A percentile compares a stretch with the other conserved stretches of the same genome.
phyloP scores from a whole-genome alignment of 176 grass and related monocot species.

The Luzula sylvatica region DNA sequence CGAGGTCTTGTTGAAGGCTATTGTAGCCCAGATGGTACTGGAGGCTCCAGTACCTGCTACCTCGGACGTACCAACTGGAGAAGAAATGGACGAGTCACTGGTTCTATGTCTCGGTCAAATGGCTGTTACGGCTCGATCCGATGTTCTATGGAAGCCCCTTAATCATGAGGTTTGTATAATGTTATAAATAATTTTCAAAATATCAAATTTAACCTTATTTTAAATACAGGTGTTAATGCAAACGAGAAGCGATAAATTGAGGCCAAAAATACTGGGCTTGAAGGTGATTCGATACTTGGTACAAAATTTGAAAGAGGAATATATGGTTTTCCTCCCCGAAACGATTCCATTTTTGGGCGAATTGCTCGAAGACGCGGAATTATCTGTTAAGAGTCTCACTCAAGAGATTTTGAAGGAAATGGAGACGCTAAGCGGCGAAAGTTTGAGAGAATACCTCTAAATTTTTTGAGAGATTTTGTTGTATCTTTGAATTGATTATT shows the following conservation, averaged over 20 bases:
- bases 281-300: constrained; percentile 75
- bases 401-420: constrained; percentile 73
- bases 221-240: constrained; percentile 71
- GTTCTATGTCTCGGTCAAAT: constrained; percentile 85
- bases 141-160: constrained; percentile 92
- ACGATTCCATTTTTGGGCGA: constrained; percentile 72
- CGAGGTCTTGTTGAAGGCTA: constrained; percentile 76
- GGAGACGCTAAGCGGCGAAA: constrained; percentile 68
- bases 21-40: constrained; percentile 48
- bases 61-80: constrained; percentile 31
- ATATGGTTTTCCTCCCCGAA: constrained; percentile 57
- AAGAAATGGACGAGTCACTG: constrained; percentile 72
- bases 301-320: constrained; percentile 83
- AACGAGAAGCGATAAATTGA: constrained; percentile 60
- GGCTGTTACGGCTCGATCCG: constrained; percentile 67
- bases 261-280: constrained; percentile 66
- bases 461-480: not conserved
- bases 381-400: constrained; percentile 58
- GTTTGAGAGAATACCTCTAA: constrained; percentile 56
- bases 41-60: constrained; percentile 37
- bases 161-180: constrained; percentile 73
- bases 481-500: no score
- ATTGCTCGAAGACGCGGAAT: constrained; percentile 70
- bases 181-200: not conserved
- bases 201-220: not conserved